Evolutionary conservation across 2,329 filamentous ascomycete genomes (phyloP).

Genomic region (Penicillium brasilianum): DNA sequence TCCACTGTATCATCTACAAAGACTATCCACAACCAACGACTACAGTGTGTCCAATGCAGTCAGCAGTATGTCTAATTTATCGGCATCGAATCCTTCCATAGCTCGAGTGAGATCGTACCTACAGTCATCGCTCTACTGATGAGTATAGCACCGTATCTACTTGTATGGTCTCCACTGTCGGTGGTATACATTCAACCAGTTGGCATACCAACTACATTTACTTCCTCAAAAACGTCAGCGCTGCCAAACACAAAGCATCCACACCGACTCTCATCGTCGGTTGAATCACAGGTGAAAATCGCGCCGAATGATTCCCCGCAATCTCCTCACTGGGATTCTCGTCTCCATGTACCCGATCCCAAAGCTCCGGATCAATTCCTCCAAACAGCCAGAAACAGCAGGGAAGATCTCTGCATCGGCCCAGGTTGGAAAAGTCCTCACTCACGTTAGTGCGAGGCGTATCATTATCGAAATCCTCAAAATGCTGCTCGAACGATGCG

Average conservation of each 20-base stretch:
- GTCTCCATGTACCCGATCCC: conserved; percentile 54
- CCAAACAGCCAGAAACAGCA: conserved; percentile 64
- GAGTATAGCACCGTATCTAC: no score
- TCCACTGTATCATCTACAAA: no score
- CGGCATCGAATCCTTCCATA: no score
- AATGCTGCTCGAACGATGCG: conserved; percentile 54
- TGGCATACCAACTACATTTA: not conserved
- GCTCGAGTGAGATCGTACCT: no score
- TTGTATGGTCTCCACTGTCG: no score
- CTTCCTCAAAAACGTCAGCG: conserved; percentile 50
- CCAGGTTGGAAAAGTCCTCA: conserved; percentile 66
- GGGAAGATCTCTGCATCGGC: conserved; percentile 55
- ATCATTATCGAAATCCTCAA: conserved; percentile 46
- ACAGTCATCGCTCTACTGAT: no score
- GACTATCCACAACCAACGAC: no score
- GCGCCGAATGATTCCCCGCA: conserved; percentile 64
- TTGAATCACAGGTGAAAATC: conserved; percentile 64
- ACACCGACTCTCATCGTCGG: conserved; percentile 61
- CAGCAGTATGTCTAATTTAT: no score
- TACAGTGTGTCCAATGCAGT: no score
- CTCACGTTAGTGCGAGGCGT: conserved; percentile 45
- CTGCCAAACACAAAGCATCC: conserved; percentile 58
- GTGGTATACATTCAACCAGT: no score
- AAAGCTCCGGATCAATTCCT: conserved; percentile 56
- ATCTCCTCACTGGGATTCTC: conserved; percentile 52